Evolutionary conservation across 1,284 basidiomycete genomes (phyloP), one percentile per base, ranked within the genome.

Genomic region (Agaricales sp.): DNA sequence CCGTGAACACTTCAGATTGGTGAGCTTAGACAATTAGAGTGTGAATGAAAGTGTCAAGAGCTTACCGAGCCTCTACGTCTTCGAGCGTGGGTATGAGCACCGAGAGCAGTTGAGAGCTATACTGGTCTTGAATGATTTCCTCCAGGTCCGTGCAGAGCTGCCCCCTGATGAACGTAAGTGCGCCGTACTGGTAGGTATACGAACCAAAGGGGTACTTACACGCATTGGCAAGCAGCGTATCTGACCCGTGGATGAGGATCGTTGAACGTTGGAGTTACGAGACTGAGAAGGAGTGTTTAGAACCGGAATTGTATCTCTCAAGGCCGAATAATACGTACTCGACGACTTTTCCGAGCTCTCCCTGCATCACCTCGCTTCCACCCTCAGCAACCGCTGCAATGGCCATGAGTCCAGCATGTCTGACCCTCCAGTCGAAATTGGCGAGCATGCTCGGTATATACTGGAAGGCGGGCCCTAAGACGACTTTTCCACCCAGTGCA

Each of bases 211-310:
- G 8, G 3, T 19, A 73, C 80, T 60, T 69, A 88, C 86, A 92
- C 72, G 71, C 88, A 91, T 65, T 92, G 89, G 63, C 88, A 87
- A 38, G 91, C 87, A 1, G 87, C 88, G 60, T 82, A 86, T 22
- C 88, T 74, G 1, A 92, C 89, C 2, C 90, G 73, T 0, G 89
- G 87, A 66, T 92, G 82, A 0, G 78, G 61, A 61, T 92, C 90
- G 43, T 67, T 67, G 58, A 90, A 89, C 69, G 82, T 77, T 0
- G 87, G 85, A 0, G 75, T 75, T 19, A 92, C 82, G 12, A 92
- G 70, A 20, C 83, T 87, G 52, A 2, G 20, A n/a, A n/a, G 24
- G 39, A 24, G 43, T 20, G 51, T 39, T 11, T 46, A 39, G 16
- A 46, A 35, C 23, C 44, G 26, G 16, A 37, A 51, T 39, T 6